phyloP scores from a whole-genome alignment of 2,329 filamentous ascomycete species.

The Parastagonospora avenae region DNA sequence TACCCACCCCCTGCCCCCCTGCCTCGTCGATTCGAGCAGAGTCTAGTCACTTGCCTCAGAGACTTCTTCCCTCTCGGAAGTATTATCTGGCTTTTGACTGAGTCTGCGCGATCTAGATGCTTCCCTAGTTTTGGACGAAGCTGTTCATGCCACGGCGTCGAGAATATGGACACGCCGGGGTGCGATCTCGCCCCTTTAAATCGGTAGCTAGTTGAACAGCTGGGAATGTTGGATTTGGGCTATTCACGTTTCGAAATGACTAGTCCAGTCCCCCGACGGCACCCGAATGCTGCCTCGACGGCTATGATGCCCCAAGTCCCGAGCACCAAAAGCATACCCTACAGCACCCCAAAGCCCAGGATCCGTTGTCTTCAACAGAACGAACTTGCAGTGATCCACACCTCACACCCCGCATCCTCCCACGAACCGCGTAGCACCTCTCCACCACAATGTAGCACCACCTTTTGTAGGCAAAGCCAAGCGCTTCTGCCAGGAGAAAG shows the following conservation, averaged over 20 bases:
- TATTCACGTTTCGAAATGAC: too few relatives aligned
- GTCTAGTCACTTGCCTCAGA: conserved; percentile 21
- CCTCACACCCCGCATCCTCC: conserved; percentile 12
- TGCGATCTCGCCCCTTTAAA: too few relatives aligned
- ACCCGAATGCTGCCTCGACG: neutral
- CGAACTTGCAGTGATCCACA: neutral
- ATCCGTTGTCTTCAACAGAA: conserved; percentile 12
- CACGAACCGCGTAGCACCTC: conserved; percentile 30
- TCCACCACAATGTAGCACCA: conserved; percentile 39
- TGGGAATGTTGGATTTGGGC: too few relatives aligned
- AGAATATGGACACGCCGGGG: too few relatives aligned
- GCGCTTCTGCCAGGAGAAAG: conserved; percentile 29
- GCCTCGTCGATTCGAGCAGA: conserved; percentile 14
- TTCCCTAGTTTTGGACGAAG: too few relatives aligned
- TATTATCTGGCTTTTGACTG: conserved; percentile 20
- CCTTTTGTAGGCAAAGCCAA: conserved; percentile 35
- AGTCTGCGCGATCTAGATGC: conserved; percentile 7
- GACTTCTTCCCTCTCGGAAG: conserved; percentile 9
- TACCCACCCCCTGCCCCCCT: conserved; percentile 9
- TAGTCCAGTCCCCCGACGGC: neutral
- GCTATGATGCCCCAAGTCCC: conserved; percentile 4
- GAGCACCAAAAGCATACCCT: conserved; percentile 1
- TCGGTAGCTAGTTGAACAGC: too few relatives aligned
- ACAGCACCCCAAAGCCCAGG: neutral
- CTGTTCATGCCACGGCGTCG: too few relatives aligned